Conservation (phyloP, 106 monocot species). For the Dioscorea alata region DNA sequence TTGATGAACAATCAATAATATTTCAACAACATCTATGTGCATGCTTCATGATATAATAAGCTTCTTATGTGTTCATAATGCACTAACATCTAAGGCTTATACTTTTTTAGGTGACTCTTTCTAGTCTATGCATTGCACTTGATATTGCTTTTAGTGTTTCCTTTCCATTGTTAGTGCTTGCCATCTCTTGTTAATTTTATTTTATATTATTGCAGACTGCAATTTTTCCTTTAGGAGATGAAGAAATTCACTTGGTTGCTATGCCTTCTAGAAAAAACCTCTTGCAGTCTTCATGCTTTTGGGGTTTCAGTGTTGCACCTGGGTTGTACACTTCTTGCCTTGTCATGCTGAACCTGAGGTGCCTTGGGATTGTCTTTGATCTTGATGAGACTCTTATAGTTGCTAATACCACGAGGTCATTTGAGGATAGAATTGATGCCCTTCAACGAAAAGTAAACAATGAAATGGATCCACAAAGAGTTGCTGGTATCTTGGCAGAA, state of each 20-base stretch:
- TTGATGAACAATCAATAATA: no score
- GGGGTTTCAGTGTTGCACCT: slow-evolving; percentile 60
- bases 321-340: slow-evolving; percentile 80
- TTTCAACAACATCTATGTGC: no score
- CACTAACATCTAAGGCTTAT: no score
- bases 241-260: slow-evolving; percentile 92
- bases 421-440: slow-evolving; percentile 87
- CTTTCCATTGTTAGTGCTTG: no score
- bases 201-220: slow-evolving; percentile 66
- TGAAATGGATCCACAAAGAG: slow-evolving; percentile 78
- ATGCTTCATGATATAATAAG: no score
- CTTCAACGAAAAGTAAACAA: slow-evolving; percentile 72
- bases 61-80: no score
- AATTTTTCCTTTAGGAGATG: slow-evolving; percentile 65
- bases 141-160: no score
- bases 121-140: no score
- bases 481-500: slow-evolving; percentile 72
- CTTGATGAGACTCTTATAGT: slow-evolving; percentile 97
- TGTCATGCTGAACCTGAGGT: slow-evolving; percentile 81
- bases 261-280: slow-evolving; percentile 66
- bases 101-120: no score
- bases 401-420: slow-evolving; percentile 92
- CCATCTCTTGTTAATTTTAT: not conserved
- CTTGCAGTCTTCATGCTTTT: slow-evolving; percentile 59
- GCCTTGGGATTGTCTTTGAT: slow-evolving; percentile 98